Evolutionary conservation across 2,329 filamentous ascomycete genomes (phyloP).

Genomic region (Chaetomium strumarium): DNA sequence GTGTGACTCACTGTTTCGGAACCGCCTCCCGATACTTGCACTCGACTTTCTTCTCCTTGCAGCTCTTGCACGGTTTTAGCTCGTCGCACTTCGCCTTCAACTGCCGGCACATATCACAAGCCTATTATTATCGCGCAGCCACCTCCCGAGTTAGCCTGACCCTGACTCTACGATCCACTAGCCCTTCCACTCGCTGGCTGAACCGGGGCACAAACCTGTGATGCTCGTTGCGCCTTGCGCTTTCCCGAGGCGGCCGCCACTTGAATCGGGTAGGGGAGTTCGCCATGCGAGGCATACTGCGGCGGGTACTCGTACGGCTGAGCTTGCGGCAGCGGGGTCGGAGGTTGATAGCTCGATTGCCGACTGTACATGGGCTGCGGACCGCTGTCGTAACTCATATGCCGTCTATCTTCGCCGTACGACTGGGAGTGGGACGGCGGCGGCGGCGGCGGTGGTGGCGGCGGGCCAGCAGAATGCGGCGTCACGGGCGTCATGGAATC

Average conservation of each 20-base stretch:
- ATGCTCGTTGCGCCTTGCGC: constrained; percentile 59
- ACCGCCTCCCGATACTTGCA: constrained; percentile 90
- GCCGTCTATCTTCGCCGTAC: constrained; percentile 44
- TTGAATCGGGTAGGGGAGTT: constrained; percentile 34
- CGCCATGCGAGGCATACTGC: constrained; percentile 34
- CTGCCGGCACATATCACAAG: constrained; percentile 83
- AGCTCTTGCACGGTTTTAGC: constrained; percentile 75
- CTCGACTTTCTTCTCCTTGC: constrained; percentile 74
- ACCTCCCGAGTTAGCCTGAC: neutral
- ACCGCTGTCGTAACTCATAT: constrained; percentile 48
- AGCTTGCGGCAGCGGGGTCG: constrained; percentile 36
- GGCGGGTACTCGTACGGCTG: constrained; percentile 31
- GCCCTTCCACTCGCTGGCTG: neutral
- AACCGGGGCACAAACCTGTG: constrained; percentile 43
- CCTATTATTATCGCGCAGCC: constrained; percentile 54
- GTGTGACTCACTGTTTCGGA: constrained; percentile 70
- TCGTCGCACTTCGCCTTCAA: constrained; percentile 92
- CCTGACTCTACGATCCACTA: neutral
- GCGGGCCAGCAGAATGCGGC: constrained; percentile 30
- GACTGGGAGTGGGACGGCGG: constrained; percentile 30
- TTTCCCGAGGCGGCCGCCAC: constrained; percentile 45
- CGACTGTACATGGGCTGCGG: constrained; percentile 35
- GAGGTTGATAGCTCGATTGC: constrained; percentile 37
- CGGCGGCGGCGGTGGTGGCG: neutral
- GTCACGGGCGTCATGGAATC: constrained; percentile 32